These are phyloP conservation scores for Pythium pectinolyticum DNA, from an alignment of 352 stramenopile species.

Conservation along the genomic window DNA sequence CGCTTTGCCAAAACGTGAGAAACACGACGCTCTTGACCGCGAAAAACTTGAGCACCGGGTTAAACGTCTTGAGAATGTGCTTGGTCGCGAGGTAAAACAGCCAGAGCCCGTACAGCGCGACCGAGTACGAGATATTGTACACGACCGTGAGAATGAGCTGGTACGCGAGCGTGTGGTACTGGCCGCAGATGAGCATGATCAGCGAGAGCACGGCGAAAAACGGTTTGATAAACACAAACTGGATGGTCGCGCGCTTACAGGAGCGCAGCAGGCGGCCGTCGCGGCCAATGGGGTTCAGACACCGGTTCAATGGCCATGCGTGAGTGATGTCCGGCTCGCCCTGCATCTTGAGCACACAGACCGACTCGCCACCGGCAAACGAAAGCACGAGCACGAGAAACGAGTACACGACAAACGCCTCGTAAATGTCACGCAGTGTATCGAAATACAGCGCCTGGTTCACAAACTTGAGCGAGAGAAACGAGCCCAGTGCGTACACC, in stretches of 20 bases:
- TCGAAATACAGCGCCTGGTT: slow-evolving; percentile 84
- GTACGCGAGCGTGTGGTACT: slow-evolving; percentile 80
- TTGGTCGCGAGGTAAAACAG: slow-evolving; percentile 91
- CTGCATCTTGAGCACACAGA: slow-evolving; percentile 89
- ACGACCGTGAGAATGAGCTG: slow-evolving; percentile 83
- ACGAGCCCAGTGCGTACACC: slow-evolving; percentile 83
- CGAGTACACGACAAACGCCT: slow-evolving; percentile 92
- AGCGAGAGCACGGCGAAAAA: slow-evolving; percentile 86
- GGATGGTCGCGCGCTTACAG: slow-evolving; percentile 90
- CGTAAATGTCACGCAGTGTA: slow-evolving; percentile 89
- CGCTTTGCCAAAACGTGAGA: slow-evolving; percentile 91
- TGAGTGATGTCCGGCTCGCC: slow-evolving; percentile 77
- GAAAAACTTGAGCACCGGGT: slow-evolving; percentile 92
- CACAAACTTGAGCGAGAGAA: slow-evolving; percentile 81
- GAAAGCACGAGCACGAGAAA: slow-evolving; percentile 91
- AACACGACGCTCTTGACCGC: slow-evolving; percentile 93
- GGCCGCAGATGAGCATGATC: slow-evolving; percentile 70
- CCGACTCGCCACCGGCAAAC: slow-evolving; percentile 85
- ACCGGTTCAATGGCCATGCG: slow-evolving; percentile 78
- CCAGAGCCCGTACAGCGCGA: slow-evolving; percentile 89
- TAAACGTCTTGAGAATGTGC: slow-evolving; percentile 81
- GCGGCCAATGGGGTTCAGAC: slow-evolving; percentile 68
- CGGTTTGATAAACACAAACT: slow-evolving; percentile 92
- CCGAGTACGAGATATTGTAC: slow-evolving; percentile 91
- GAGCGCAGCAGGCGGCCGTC: slow-evolving; percentile 81